These are phyloP conservation scores for Apophysomyces elegans DNA, from an alignment of 371 early-diverging fungal species.

Conservation along the genomic window DNA sequence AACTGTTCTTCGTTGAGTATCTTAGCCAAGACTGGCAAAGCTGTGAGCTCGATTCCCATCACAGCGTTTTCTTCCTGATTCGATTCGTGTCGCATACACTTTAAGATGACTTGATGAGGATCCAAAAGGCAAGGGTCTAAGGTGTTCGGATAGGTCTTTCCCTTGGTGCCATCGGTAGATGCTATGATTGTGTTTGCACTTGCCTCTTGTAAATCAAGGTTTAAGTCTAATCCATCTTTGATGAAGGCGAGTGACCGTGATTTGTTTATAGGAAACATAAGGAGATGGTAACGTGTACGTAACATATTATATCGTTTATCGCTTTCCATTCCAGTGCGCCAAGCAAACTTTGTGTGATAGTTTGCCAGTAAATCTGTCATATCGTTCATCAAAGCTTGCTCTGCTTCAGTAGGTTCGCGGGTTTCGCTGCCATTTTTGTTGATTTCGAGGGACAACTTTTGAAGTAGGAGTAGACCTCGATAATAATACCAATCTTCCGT, in stretches of 20 bases:
- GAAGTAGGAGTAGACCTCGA: slow-evolving; percentile 40
- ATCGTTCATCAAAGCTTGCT: slow-evolving; percentile 23
- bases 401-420: slow-evolving; percentile 28
- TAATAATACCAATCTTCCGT: slow-evolving; percentile 44
- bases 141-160: neutral
- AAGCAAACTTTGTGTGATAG: slow-evolving; percentile 1
- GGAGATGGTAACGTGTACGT: slow-evolving; percentile 36
- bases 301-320: slow-evolving; percentile 18
- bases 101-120: neutral
- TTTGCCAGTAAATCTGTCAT: slow-evolving; percentile 21
- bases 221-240: slow-evolving; percentile 20
- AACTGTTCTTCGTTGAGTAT: neutral
- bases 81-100: neutral
- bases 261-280: slow-evolving; percentile 36
- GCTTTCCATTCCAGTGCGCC: neutral
- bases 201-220: neutral
- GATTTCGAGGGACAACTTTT: slow-evolving; percentile 27
- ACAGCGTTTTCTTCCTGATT: neutral
- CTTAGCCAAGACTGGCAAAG: slow-evolving; percentile 14
- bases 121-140: neutral
- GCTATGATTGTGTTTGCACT: neutral
- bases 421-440: slow-evolving; percentile 15
- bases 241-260: slow-evolving; percentile 27
- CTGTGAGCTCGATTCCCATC: slow-evolving; percentile 13
- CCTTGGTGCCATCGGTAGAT: neutral